phyloP scores from a whole-genome alignment of 108 stramenopile genomes.

The Nannochloropsis gaditana region DNA sequence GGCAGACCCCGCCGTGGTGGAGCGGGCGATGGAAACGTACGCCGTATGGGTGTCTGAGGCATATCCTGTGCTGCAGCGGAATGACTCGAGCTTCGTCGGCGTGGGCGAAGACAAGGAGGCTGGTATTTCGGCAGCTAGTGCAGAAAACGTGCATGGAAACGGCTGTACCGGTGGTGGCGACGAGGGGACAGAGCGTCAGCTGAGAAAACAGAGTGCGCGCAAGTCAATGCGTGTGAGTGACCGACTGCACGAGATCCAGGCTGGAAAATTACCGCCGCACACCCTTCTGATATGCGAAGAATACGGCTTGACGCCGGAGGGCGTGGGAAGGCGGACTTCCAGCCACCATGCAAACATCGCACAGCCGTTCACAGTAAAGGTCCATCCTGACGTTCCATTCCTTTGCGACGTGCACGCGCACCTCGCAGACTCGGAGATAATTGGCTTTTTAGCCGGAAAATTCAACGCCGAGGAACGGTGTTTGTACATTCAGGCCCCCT shows the following conservation, averaged over 20 bases:
- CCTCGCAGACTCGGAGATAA: conserved; percentile 60
- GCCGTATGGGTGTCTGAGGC: not conserved
- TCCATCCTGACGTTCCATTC: conserved; percentile 55
- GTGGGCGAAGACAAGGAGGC: not conserved
- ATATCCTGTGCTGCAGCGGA: not conserved
- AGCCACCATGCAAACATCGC: not conserved
- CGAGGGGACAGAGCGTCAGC: not conserved
- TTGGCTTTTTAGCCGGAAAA: conserved; percentile 60
- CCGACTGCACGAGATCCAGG: not conserved
- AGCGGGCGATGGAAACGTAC: not conserved
- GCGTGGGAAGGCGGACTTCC: conserved; percentile 1
- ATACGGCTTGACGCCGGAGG: not conserved
- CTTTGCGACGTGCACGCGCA: conserved; percentile 61
- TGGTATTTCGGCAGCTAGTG: not conserved
- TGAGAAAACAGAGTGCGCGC: not conserved
- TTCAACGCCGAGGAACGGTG: conserved; percentile 47
- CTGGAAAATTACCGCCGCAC: conserved; percentile 10
- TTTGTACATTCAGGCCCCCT: conserved; percentile 60
- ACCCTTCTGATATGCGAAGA: conserved; percentile 6
- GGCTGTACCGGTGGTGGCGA: not conserved
- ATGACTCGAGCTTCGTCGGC: not conserved
- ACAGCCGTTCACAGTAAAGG: conserved; percentile 24
- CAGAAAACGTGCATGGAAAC: not conserved
- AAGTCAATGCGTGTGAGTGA: not conserved
- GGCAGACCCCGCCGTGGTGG: not conserved